Evolutionary conservation across 768 basidiomycete species (phyloP).

Genomic region (Pholiota molesta): DNA sequence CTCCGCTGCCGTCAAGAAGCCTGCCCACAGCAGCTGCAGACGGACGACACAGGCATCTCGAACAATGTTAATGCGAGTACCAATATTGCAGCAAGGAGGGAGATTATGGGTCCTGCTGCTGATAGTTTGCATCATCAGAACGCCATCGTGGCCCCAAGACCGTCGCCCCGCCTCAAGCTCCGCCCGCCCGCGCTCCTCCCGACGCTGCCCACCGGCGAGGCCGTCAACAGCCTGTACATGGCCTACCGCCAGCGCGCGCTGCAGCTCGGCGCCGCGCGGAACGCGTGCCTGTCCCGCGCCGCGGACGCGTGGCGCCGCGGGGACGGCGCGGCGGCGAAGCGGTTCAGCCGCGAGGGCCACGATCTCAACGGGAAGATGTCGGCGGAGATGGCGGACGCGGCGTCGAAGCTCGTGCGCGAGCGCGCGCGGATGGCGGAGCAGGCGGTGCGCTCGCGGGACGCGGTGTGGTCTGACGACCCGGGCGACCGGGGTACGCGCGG

Average conservation of each 20-base stretch:
- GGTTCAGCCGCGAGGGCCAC: conserved; percentile 92
- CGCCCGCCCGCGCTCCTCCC: conserved; percentile 84
- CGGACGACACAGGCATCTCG: conserved; percentile 8
- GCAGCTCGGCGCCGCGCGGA: conserved; percentile 91
- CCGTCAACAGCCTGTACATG: conserved; percentile 84
- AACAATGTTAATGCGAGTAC: conserved; percentile 30
- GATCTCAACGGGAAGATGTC: conserved; percentile 93
- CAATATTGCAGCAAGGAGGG: conserved; percentile 53
- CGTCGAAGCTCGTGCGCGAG: conserved; percentile 83
- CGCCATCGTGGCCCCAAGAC: conserved; percentile 75
- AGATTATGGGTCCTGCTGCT: conserved; percentile 59
- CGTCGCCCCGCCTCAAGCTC: conserved; percentile 85
- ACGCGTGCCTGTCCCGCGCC: conserved; percentile 91
- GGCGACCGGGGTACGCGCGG: conserved; percentile 78
- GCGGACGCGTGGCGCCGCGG: conserved; percentile 96
- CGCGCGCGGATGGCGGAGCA: conserved; percentile 76
- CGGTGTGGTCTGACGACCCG: conserved; percentile 81
- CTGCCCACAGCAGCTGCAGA: conserved; percentile 32
- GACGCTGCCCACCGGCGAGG: conserved; percentile 84
- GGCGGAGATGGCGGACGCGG: conserved; percentile 82
- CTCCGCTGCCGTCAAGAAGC: conserved; percentile 86
- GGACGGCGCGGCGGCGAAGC: conserved; percentile 93
- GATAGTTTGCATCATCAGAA: conserved; percentile 67
- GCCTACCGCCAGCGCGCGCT: conserved; percentile 85
- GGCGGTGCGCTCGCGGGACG: conserved; percentile 71